phyloP scores from a whole-genome alignment of 176 grass and related monocot species.

The Musa acuminata region DNA sequence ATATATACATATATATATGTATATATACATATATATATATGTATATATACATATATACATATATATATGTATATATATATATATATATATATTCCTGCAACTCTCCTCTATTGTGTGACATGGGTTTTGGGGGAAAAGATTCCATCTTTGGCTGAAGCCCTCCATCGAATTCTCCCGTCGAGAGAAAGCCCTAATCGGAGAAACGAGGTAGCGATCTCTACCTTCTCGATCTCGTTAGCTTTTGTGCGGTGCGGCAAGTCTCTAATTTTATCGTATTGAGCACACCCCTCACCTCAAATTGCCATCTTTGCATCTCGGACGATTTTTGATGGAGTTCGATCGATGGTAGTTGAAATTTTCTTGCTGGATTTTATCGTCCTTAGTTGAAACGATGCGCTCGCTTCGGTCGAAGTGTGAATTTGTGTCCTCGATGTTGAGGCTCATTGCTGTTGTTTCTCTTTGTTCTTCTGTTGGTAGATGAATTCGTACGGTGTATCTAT shows the following conservation, averaged over 20 bases:
- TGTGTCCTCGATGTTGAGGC: neutral
- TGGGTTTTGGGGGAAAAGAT: neutral
- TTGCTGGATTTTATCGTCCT: neutral
- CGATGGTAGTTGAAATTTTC: neutral
- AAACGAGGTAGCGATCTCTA: neutral
- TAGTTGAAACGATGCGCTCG: neutral
- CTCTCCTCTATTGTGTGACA: too few species aligned
- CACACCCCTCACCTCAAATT: neutral
- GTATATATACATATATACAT: too few species aligned
- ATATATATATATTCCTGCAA: too few species aligned
- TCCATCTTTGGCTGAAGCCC: neutral
- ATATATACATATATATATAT: too few species aligned
- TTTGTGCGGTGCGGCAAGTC: neutral
- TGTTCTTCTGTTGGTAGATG: neutral
- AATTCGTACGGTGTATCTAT: neutral
- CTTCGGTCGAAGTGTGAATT: neutral
- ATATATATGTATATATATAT: too few species aligned
- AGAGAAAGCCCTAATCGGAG: slow-evolving; percentile 5
- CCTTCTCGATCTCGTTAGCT: neutral
- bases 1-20: too few species aligned
- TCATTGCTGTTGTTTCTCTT: neutral
- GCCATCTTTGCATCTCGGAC: neutral
- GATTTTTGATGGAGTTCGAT: neutral
- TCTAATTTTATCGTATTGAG: neutral
- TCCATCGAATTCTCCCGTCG: neutral